Evolutionary conservation across 2,329 filamentous ascomycete species (phyloP).

Genomic region (Conoideocrella luteorostrata): DNA sequence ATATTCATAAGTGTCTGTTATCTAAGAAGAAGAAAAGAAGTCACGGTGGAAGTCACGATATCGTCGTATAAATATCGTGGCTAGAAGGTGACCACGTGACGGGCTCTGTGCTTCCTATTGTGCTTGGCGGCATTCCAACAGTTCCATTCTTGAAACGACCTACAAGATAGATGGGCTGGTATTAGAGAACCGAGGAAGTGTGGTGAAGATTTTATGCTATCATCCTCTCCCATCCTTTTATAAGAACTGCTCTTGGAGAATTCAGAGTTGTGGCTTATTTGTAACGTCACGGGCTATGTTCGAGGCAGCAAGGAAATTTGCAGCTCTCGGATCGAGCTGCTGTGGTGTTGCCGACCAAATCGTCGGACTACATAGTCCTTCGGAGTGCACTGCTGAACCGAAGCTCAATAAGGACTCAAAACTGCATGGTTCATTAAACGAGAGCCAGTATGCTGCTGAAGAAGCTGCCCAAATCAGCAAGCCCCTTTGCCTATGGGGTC

Average conservation of each 20-base stretch:
- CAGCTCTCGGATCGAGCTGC: slow-evolving; percentile 19
- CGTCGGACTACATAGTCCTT: slow-evolving; percentile 3
- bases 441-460: slow-evolving; percentile 7
- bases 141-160: slow-evolving; percentile 18
- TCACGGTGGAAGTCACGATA: too few relatives aligned
- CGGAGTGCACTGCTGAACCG: slow-evolving; percentile 8
- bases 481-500: slow-evolving; percentile 36
- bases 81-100: too few relatives aligned
- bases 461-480: slow-evolving; percentile 19
- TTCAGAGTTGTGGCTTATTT: slow-evolving; percentile 33
- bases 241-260: slow-evolving; percentile 28
- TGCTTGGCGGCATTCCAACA: too few relatives aligned
- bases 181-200: slow-evolving; percentile 19
- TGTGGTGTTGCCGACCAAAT: slow-evolving; percentile 24
- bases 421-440: not conserved
- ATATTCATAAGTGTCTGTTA: too few relatives aligned
- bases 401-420: not conserved
- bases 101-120: too few relatives aligned
- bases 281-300: slow-evolving; percentile 33
- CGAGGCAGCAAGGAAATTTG: slow-evolving; percentile 28
- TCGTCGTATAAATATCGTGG: too few relatives aligned
- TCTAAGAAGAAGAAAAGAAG: too few relatives aligned
- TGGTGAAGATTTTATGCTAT: slow-evolving; percentile 27
- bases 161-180: slow-evolving; percentile 34
- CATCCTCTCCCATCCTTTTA: slow-evolving; percentile 30